These are phyloP conservation scores for Serendipita vermifera DNA, from an alignment of 768 basidiomycete genomes.

Conservation along the genomic window DNA sequence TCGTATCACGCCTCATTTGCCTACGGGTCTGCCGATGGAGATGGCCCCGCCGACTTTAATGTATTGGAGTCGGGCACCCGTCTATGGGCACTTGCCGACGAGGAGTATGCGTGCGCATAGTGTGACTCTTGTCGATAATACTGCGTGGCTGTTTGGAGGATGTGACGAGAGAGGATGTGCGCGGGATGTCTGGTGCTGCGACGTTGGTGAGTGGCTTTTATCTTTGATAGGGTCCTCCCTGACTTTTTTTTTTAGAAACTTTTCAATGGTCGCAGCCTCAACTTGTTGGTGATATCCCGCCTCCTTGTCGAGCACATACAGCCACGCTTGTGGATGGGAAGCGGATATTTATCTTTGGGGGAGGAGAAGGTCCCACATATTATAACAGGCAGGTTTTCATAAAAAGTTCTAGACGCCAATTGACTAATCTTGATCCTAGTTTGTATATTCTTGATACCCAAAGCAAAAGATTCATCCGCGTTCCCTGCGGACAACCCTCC, in stretches of 20 bases:
- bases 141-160: constrained; percentile 82
- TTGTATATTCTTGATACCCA: constrained; percentile 71
- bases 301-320: constrained; percentile 77
- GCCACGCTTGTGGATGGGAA: constrained; percentile 64
- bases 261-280: constrained; percentile 81
- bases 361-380: constrained; percentile 71
- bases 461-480: constrained; percentile 47
- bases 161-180: constrained; percentile 68
- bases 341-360: constrained; percentile 73
- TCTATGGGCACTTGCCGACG: constrained; percentile 54
- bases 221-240: not conserved
- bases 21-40: constrained; percentile 21
- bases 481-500: constrained; percentile 7
- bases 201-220: constrained; percentile 43
- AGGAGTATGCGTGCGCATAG: constrained; percentile 69
- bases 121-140: constrained; percentile 67
- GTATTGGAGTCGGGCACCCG: constrained; percentile 79
- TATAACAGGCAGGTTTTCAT: constrained; percentile 42
- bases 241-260: constrained; percentile 40
- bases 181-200: constrained; percentile 72
- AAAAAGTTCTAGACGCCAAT: not conserved
- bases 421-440: not conserved
- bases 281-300: constrained; percentile 62
- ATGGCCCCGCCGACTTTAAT: constrained; percentile 58
- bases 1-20: constrained; percentile 17